phyloP scores from a whole-genome alignment of 306 rosid species.

The Herpetospermum pedunculosum region DNA sequence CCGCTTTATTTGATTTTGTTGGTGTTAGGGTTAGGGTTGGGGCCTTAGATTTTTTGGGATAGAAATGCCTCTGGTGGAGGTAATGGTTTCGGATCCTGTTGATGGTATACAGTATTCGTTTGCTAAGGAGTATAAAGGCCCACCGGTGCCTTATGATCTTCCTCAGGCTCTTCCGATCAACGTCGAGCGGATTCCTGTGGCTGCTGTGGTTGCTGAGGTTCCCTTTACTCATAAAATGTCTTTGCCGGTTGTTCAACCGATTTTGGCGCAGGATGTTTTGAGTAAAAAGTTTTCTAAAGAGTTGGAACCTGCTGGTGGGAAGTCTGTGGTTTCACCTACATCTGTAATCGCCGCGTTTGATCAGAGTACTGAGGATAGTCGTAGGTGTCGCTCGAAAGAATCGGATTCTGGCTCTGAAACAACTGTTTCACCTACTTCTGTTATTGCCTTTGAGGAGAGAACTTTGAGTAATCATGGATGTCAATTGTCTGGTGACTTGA shows the following conservation, averaged over 20 bases:
- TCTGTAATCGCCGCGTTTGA: slow-evolving; percentile 61
- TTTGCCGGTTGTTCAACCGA: slow-evolving; percentile 83
- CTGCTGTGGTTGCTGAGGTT: slow-evolving; percentile 42
- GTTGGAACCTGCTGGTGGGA: slow-evolving; percentile 28
- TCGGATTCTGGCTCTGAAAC: slow-evolving; percentile 33
- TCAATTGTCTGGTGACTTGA: slow-evolving; percentile 53
- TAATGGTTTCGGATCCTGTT: slow-evolving; percentile 18
- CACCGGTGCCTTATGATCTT: slow-evolving; percentile 53
- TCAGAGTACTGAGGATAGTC: slow-evolving; percentile 27
- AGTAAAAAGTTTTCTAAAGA: slow-evolving; percentile 45
- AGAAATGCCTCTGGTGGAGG: slow-evolving; percentile 44
- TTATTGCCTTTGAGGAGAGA: slow-evolving; percentile 61
- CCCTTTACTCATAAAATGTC: slow-evolving; percentile 31
- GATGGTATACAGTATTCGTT: slow-evolving; percentile 43
- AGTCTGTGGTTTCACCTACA: slow-evolving; percentile 62
- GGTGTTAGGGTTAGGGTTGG: slow-evolving; percentile 24
- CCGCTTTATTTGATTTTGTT: slow-evolving; percentile 11
- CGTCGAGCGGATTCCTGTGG: slow-evolving; percentile 55
- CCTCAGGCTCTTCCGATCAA: slow-evolving; percentile 68
- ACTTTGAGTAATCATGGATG: slow-evolving; percentile 26
- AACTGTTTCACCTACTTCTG: slow-evolving; percentile 67
- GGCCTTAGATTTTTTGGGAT: not conserved
- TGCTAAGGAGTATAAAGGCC: slow-evolving; percentile 64
- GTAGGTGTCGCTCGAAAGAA: slow-evolving; percentile 24
- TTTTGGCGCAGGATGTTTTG: slow-evolving; percentile 32